Base-by-base conservation (phyloP, 2,329 filamentous ascomycete genomes). In the Aspergillus sp. region DNA sequence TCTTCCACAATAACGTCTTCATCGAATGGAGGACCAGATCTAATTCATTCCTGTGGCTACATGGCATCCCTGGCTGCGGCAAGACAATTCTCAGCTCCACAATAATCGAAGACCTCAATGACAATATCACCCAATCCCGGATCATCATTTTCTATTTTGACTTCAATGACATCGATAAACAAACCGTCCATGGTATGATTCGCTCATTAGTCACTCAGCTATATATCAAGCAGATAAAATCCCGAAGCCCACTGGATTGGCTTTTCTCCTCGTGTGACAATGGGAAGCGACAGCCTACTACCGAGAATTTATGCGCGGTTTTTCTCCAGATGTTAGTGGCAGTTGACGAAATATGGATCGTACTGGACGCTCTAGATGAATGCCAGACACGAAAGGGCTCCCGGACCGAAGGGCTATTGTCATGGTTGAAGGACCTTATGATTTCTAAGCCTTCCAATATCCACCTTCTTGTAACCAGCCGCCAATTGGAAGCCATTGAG, bases 321-420 rank as follows among this genome's bases (percentile, higher is more conserved):
- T 52, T 60, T 26, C 9, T 54, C 12, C 26, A 47, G 4, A 56
- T 60, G 53, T 12, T 45, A 12, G 46, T 45, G 3, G n/a, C n/a
- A 18, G 14, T 39, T 9, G 12, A 54, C 32, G 26, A 46, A 2
- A 24, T 54, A 20, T 26, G 50, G 16, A 57, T 60, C 7, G 42
- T 60, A 2, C 45, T 57, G 11, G 58, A 60, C 20, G 58, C 58
- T 26, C 45, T 56, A 2, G 58, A 60, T 54, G 58, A 60, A 55
- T 60, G 58, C 22, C 51, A 31, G 45, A 46, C 49, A 50, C 50
- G 42, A 9, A 45, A 4, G 50, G 31, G 22, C 3, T 6, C 20
- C 26, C 7, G 7, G 26, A 2, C 2, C 26, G 26, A 29, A 29
- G 7, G 26, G 26, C 26, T 29, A 29, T 29, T 29, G 26, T 29